These are phyloP conservation scores for Bothriochloa decipiens DNA, from an alignment of 176 grass and related monocot species.

Conservation along the genomic window DNA sequence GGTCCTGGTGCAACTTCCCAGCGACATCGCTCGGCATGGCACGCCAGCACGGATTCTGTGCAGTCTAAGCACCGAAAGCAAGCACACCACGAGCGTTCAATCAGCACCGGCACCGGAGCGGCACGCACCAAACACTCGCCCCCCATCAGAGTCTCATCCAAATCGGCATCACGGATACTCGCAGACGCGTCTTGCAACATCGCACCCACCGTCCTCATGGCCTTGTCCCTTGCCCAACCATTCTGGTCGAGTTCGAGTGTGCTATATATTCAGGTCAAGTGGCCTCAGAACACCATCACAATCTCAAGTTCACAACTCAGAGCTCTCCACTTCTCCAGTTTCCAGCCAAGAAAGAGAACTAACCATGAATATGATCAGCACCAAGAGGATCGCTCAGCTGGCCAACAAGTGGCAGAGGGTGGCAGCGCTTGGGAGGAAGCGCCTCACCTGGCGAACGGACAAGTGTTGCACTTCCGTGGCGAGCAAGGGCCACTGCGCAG, in stretches of 20 bases:
- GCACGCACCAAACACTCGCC: too few species aligned
- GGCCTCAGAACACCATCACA: not conserved
- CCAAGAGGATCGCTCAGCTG: conserved; percentile 57
- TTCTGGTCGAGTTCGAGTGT: too few species aligned
- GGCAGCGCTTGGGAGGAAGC: conserved; percentile 16
- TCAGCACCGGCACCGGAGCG: too few species aligned
- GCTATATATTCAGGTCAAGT: not conserved
- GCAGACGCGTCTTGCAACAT: too few species aligned
- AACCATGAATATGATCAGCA: conserved; percentile 42
- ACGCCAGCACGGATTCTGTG: not conserved
- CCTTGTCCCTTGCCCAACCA: too few species aligned
- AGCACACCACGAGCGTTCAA: too few species aligned
- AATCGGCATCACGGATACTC: too few species aligned
- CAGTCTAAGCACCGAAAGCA: not conserved
- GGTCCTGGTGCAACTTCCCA: conserved; percentile 11
- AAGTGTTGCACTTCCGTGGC: conserved; percentile 9
- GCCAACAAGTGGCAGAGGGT: conserved; percentile 64
- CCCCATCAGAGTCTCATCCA: too few species aligned
- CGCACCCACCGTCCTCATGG: too few species aligned
- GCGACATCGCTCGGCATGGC: not conserved
- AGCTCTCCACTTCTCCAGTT: not conserved
- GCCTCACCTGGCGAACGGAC: not conserved
- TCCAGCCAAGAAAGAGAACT: not conserved
- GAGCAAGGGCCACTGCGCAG: conserved; percentile 51
- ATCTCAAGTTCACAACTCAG: not conserved